Percentiles rank a stretch among this genome's conserved stretches.
phyloP scores from a whole-genome alignment of 345 rosid species.

The Lumnitzera littorea region DNA sequence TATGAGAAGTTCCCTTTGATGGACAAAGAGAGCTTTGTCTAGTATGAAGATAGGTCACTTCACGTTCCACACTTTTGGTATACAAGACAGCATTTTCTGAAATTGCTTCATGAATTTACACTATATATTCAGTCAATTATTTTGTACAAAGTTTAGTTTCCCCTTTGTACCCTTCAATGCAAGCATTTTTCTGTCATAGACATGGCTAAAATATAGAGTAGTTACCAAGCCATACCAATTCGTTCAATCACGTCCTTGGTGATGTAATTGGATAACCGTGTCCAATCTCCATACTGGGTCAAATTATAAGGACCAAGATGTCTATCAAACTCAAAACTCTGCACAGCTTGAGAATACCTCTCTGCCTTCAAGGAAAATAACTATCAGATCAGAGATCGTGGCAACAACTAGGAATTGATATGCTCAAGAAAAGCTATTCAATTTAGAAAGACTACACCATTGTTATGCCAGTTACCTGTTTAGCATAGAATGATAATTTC shows the following conservation, averaged over 20 bases:
- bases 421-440: neutral
- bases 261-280: conserved; percentile 55
- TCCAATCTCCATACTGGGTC: conserved; percentile 67
- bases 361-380: conserved; percentile 42
- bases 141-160: neutral
- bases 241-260: conserved; percentile 46
- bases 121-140: too few relatives aligned
- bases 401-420: too few relatives aligned
- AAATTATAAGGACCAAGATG: conserved; percentile 74
- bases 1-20: too few relatives aligned
- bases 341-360: conserved; percentile 63
- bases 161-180: neutral
- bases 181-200: neutral
- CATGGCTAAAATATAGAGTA: conserved; percentile 1
- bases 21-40: too few relatives aligned
- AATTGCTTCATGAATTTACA: too few relatives aligned
- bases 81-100: too few relatives aligned
- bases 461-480: too few relatives aligned
- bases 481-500: too few relatives aligned
- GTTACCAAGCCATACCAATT: conserved; percentile 37
- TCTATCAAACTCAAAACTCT: conserved; percentile 66
- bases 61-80: too few relatives aligned
- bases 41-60: too few relatives aligned
- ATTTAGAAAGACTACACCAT: too few relatives aligned
- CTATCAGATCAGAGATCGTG: neutral